Evolutionary conservation across 495 filamentous ascomycete species (phyloP), one percentile per base, ranked within the genome.

Genomic region (Penicillium manginii): DNA sequence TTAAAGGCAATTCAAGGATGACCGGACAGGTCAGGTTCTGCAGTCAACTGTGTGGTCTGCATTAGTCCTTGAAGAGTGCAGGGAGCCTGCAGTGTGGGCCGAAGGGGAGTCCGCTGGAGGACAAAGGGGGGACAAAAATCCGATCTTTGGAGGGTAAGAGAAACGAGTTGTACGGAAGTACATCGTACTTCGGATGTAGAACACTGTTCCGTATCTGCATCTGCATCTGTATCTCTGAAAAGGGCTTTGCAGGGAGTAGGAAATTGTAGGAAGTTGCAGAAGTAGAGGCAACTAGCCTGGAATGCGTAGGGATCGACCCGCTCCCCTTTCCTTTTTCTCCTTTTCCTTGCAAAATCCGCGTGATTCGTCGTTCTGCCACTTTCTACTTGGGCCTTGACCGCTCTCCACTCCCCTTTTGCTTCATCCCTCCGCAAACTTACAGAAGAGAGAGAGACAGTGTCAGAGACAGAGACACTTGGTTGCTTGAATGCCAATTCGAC

Each of bases 341-440:
- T 54, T 29, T 47, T 48, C 32, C 55, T 17, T 46, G 48, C 58
- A 32, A 32, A 37, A 42, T 18, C 55, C 59, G 55, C 48, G 39
- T 69, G 67, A 67, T 69, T 69, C 61, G 64, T 51, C 59, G 51
- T 14, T 26, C 11, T 35, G 39, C 40, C 42, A 42, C 21, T 39
- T 50, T 65, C 62, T 62, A 29, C 26, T 65, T 62, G 67, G 58
- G 62, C 64, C 26, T 65, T 62, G 67, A 61, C 64, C 64, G 56
- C 53, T 39, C 55, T n/a, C n/a, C n/a, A 8, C 26, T 29, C 64
- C 66, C 62, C 62, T 59, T 69, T 66, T 71, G 61, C 55, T 60
- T 55, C 52, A 46, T 14, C 12, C 14, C 49, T 52, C 14, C 42
- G 42, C 42, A 45, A 45, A 17, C 15, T 45, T 45, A 5, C n/a